phyloP scores from a whole-genome alignment of 192 early-diverging fungal species.

The Linnemannia schmuckeri region DNA sequence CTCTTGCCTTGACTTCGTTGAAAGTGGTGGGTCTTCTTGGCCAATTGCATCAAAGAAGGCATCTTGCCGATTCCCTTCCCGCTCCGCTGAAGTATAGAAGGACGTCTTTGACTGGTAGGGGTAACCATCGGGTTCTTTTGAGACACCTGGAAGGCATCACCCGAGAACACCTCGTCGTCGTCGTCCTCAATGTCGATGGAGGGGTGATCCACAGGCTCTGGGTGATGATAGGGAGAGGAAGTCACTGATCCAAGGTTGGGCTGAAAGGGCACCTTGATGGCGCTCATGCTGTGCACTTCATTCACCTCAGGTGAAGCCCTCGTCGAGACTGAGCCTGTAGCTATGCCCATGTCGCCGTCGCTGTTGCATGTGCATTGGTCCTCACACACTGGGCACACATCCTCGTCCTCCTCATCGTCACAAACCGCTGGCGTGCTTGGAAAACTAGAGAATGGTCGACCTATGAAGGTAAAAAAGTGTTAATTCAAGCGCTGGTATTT shows the following conservation, averaged over 20 bases:
- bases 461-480: background rate
- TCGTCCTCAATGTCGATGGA: constrained; percentile 13
- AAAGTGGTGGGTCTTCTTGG: background rate
- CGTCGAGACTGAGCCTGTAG: background rate
- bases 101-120: constrained; percentile 20
- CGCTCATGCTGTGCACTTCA: constrained; percentile 12
- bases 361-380: constrained; percentile 65
- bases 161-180: background rate
- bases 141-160: constrained; percentile 28
- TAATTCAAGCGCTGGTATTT: background rate
- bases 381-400: constrained; percentile 70
- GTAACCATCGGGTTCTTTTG: constrained; percentile 41
- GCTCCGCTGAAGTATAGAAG: constrained; percentile 22
- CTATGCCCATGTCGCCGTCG: background rate
- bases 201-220: background rate
- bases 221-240: background rate
- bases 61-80: constrained; percentile 49
- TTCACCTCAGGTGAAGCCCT: constrained; percentile 1
- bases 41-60: constrained; percentile 20
- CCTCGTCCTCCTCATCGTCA: constrained; percentile 62
- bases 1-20: constrained; percentile 29
- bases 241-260: constrained; percentile 4
- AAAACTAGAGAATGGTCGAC: background rate
- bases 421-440: background rate
- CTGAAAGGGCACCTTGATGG: constrained; percentile 50